These are phyloP conservation scores for Pilasporangium apinafurcum DNA, from an alignment of 352 stramenopile genomes.

Conservation along the genomic window DNA sequence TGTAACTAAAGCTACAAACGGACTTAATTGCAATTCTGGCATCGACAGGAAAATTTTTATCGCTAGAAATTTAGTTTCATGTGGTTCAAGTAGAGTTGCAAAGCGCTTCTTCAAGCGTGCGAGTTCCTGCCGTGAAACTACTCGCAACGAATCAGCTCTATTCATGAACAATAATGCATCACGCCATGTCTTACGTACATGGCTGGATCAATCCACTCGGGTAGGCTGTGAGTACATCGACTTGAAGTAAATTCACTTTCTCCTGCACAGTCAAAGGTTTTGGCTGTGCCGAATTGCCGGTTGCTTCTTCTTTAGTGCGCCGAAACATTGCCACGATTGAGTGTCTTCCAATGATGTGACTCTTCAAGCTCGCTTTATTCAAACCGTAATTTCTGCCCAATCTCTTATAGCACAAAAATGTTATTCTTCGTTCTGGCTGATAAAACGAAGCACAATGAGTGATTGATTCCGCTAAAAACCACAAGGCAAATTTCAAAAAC, in stretches of 20 bases:
- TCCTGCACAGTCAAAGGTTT: constrained; percentile 9
- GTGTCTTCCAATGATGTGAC: too few species aligned
- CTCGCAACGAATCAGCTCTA: neutral
- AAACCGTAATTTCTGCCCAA: too few species aligned
- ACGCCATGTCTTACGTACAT: constrained; percentile 13
- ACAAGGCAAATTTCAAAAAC: too few species aligned
- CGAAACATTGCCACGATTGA: too few species aligned
- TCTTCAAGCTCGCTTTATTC: too few species aligned
- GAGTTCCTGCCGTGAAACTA: constrained; percentile 41
- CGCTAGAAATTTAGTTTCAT: constrained; percentile 5
- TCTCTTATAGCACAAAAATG: too few species aligned
- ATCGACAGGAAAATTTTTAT: constrained; percentile 14
- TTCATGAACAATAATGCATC: neutral
- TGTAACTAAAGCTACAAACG: constrained; percentile 13
- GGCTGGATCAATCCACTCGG: constrained; percentile 15
- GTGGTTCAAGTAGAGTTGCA: constrained; percentile 13
- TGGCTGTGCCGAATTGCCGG: neutral
- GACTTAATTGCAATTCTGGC: constrained; percentile 22
- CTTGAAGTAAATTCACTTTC: constrained; percentile 8
- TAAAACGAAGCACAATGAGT: too few species aligned
- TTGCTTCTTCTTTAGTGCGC: too few species aligned
- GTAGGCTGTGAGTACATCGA: constrained; percentile 9
- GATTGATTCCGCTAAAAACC: too few species aligned
- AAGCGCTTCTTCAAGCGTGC: constrained; percentile 32
- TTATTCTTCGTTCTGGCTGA: too few species aligned